Percentiles rank a stretch among this genome's conserved stretches.
phyloP scores from a whole-genome alignment of 306 rosid genomes.

The Cucurbita maxima region DNA sequence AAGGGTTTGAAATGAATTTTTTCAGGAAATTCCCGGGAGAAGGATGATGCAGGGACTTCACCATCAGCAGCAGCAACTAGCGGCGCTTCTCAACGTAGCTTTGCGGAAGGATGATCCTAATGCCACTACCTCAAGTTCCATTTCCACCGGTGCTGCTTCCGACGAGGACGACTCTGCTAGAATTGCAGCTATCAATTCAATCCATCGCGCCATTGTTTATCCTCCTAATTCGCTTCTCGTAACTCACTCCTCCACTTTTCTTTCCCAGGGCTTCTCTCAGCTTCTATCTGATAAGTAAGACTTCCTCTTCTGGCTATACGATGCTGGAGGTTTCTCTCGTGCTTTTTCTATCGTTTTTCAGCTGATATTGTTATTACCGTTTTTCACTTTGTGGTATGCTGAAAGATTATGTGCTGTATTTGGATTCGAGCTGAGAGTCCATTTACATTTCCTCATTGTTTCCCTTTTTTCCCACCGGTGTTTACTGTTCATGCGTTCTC shows the following conservation, averaged over 20 bases:
- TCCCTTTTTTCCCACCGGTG: not conserved
- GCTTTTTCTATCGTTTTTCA: not conserved
- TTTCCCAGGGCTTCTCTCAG: constrained; percentile 69
- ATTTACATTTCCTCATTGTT: not conserved
- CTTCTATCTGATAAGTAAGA: constrained; percentile 72
- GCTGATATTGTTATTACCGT: not conserved
- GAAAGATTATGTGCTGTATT: not conserved
- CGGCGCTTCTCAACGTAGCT: constrained; percentile 73
- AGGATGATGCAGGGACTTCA: constrained; percentile 71
- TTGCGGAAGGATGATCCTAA: constrained; percentile 46
- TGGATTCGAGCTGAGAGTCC: not conserved
- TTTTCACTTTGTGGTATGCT: not conserved
- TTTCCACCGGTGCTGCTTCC: constrained; percentile 2
- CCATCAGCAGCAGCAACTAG: constrained; percentile 72
- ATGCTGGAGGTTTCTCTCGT: not conserved
- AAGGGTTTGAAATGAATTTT: not conserved
- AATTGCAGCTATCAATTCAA: constrained; percentile 59
- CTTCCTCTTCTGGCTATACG: not conserved
- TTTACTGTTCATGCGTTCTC: not conserved
- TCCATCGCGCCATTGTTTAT: constrained; percentile 74
- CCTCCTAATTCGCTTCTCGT: constrained; percentile 78
- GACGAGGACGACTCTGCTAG: constrained; percentile 51
- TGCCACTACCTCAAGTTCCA: constrained; percentile 18
- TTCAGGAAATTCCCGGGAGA: not conserved
- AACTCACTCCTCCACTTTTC: constrained; percentile 79